Evolutionary conservation across 257 asterid genomes (phyloP).

Genomic region (Scutellaria barbata): DNA sequence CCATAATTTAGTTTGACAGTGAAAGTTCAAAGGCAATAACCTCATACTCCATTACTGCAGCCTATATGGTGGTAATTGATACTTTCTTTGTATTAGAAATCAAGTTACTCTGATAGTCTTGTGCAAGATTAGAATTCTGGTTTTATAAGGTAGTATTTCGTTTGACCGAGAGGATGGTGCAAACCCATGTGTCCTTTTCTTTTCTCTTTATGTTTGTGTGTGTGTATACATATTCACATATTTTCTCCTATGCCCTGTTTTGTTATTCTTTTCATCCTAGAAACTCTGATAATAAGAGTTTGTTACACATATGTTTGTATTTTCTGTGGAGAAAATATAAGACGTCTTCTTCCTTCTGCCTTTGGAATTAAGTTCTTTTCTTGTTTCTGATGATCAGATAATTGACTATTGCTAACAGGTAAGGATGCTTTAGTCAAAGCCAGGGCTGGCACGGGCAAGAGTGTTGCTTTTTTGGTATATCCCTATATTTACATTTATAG

Average conservation of each 20-base stretch:
- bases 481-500: conserved; percentile 17
- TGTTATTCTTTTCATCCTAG: conserved; percentile 22
- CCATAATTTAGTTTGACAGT: conserved; percentile 7
- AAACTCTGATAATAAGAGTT: conserved; percentile 8
- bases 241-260: neutral
- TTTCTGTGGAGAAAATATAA: neutral
- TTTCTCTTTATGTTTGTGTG: neutral
- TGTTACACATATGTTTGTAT: conserved; percentile 11
- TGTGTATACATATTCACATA: no score
- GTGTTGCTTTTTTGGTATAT: conserved; percentile 87
- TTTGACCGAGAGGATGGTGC: conserved; percentile 6
- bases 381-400: conserved; percentile 31
- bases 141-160: neutral
- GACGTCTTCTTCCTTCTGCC: conserved; percentile 6
- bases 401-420: conserved; percentile 50
- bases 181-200: conserved; percentile 9
- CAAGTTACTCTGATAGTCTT: no score
- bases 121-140: conserved; percentile 4
- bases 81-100: neutral
- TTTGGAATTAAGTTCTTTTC: conserved; percentile 18
- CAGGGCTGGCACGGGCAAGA: conserved; percentile 94
- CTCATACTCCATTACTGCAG: neutral
- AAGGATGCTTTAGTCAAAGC: conserved; percentile 91
- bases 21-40: neutral
- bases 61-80: neutral